phyloP scores from a whole-genome alignment of 306 rosid genomes.

The Leucaena leucocephala region DNA sequence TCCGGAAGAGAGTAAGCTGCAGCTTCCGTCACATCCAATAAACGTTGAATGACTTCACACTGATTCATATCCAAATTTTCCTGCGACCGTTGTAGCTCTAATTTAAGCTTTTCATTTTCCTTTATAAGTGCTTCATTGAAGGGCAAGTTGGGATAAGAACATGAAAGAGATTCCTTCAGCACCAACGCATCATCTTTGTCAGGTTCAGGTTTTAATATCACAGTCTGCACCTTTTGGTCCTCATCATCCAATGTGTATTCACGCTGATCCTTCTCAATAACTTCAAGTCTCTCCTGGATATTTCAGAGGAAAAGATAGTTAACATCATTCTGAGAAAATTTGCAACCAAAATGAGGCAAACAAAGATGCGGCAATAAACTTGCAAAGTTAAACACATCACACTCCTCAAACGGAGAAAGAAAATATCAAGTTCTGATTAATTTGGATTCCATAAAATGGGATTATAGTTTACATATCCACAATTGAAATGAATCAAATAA shows the following conservation, averaged over 20 bases:
- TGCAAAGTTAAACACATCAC: conserved; percentile 10
- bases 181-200: conserved; percentile 63
- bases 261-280: conserved; percentile 85
- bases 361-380: conserved; percentile 21
- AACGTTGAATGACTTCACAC: conserved; percentile 92
- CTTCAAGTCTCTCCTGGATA: conserved; percentile 86
- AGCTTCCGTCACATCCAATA: conserved; percentile 82
- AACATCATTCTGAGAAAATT: conserved; percentile 31
- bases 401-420: conserved; percentile 12
- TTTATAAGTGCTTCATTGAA: conserved; percentile 77
- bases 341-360: conserved; percentile 9
- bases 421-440: conserved; percentile 5
- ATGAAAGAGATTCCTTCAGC: conserved; percentile 91
- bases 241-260: conserved; percentile 98
- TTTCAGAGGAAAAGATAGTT: conserved; percentile 27
- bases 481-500: background rate
- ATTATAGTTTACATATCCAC: background rate
- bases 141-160: conserved; percentile 88
- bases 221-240: conserved; percentile 80
- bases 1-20: conserved; percentile 65
- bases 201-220: conserved; percentile 90
- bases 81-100: conserved; percentile 90
- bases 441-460: background rate
- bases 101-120: conserved; percentile 91
- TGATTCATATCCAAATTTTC: conserved; percentile 76